Evolutionary conservation across 371 early-diverging fungal species (phyloP).

Genomic region (Coemansia sp.): DNA sequence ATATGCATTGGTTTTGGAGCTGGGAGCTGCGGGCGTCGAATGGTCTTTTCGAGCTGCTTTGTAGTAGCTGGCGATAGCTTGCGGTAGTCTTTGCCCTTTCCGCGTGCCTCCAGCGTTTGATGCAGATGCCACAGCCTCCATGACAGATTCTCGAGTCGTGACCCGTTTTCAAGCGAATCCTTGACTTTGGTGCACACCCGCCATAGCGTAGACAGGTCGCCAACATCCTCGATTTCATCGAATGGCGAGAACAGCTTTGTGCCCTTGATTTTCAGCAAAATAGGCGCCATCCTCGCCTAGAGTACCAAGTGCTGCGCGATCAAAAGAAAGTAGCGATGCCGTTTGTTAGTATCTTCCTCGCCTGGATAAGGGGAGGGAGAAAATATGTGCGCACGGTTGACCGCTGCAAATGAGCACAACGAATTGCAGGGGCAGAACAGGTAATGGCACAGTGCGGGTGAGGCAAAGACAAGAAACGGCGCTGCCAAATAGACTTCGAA

Average conservation of each 20-base stretch:
- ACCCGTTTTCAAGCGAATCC: slow-evolving; percentile 82
- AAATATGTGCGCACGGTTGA: neutral
- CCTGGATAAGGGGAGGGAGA: slow-evolving; percentile 2
- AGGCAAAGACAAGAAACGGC: neutral
- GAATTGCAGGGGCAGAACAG: neutral
- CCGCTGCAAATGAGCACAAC: neutral
- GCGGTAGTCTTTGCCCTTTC: slow-evolving; percentile 49
- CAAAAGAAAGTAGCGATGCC: neutral
- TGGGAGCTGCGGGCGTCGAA: slow-evolving; percentile 36
- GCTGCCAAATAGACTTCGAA: neutral
- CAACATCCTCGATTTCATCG: slow-evolving; percentile 64
- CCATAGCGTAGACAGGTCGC: slow-evolving; percentile 79
- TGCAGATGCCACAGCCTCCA: slow-evolving; percentile 88
- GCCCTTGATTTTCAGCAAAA: slow-evolving; percentile 70
- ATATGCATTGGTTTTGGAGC: slow-evolving; percentile 52
- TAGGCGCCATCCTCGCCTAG: slow-evolving; percentile 65
- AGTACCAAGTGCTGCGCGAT: neutral
- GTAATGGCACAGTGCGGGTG: neutral
- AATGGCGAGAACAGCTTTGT: slow-evolving; percentile 67
- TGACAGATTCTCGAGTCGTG: slow-evolving; percentile 80
- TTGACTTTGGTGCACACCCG: slow-evolving; percentile 85
- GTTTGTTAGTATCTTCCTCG: neutral
- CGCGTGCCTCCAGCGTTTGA: slow-evolving; percentile 60
- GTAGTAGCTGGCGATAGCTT: slow-evolving; percentile 53
- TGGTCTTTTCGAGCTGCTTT: slow-evolving; percentile 48